Percentiles rank a stretch among this genome's conserved stretches.
Conservation (phyloP, 1,284 basidiomycete species). For the Pterulicium gracile region DNA sequence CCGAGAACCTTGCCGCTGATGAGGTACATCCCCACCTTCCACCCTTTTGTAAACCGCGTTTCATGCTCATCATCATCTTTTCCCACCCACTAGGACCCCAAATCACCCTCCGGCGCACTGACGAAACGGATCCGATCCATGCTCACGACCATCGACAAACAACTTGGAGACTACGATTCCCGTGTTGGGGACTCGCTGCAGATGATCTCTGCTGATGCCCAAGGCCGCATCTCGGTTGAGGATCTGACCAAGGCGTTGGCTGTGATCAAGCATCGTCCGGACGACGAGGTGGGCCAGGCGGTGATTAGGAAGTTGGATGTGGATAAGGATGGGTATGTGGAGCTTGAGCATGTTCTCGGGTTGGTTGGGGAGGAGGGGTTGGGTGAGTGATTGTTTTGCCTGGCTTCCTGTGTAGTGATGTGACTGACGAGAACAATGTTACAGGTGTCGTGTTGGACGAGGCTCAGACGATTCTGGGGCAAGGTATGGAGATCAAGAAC, state of each 20-base stretch:
- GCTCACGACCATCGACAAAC: constrained; percentile 92
- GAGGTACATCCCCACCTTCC: constrained; percentile 36
- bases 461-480: constrained; percentile 61
- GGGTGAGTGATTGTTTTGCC: constrained; percentile 30
- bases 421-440: constrained; percentile 16
- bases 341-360: constrained; percentile 74
- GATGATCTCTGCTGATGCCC: constrained; percentile 86
- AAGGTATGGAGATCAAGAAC: constrained; percentile 66
- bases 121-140: constrained; percentile 93
- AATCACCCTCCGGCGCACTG: constrained; percentile 69
- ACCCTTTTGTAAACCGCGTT: neutral
- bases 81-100: constrained; percentile 46
- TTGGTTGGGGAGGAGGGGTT: constrained; percentile 72
- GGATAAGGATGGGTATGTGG: constrained; percentile 92
- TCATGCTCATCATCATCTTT: neutral
- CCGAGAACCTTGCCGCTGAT: constrained; percentile 84
- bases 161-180: constrained; percentile 87
- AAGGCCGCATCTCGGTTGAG: constrained; percentile 85
- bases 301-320: constrained; percentile 93
- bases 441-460: constrained; percentile 68
- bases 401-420: constrained; percentile 5
- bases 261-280: constrained; percentile 90
- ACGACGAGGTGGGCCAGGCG: constrained; percentile 82
- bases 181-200: constrained; percentile 89
- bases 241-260: constrained; percentile 87